Evolutionary conservation across 2,329 filamentous ascomycete genomes (phyloP), one percentile per base, ranked within the genome.

Genomic region (Knufia fluminis): DNA sequence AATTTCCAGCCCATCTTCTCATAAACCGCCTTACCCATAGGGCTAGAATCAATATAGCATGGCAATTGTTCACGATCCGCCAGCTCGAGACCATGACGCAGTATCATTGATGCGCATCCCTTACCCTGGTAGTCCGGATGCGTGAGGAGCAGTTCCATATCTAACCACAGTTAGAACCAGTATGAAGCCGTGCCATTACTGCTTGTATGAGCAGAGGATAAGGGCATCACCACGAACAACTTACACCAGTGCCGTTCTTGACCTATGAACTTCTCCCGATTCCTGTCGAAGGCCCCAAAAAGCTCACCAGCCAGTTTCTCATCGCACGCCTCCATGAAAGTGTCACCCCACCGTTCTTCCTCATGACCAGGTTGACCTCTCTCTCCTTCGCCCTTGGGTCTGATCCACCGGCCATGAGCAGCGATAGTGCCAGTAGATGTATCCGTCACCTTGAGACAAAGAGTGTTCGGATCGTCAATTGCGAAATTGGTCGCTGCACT

Each of bases 1-100:
- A 41, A n/a, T 9, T 6, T 53, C 50, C 28, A 60, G 2, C 58
- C 59, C 42, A 51, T 61, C 43, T 62, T 61, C 32, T 63, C 61
- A 50, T 69, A 69, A 10, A 69, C 52, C 23, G 59, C 57, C 48
- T 61, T 64, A 1, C 66, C 67, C 57, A 64, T 64, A 1, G 51
- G 47, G 16, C 63, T 64, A 2, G 65, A 62, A 50, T 68, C 66
- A 54, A 68, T 58, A 63, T 64, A 69, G 35, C 64, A 62, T 38
- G 67, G 63, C 19, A 68, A 52, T 33, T 63, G 55, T 16, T 64
- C 51, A 16, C 57, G 50, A 47, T 68, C 66, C 3, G 66, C 65
- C 17, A 59, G 59, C 10, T 54, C 52, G 22, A 63, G 59, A 2
- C 66, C 65, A 43, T 58, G 59, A 20, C 61, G 53, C 62, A 69